These are phyloP conservation scores for Talaromyces sp. DNA, from an alignment of 2,329 filamentous ascomycete species.

Conservation along the genomic window DNA sequence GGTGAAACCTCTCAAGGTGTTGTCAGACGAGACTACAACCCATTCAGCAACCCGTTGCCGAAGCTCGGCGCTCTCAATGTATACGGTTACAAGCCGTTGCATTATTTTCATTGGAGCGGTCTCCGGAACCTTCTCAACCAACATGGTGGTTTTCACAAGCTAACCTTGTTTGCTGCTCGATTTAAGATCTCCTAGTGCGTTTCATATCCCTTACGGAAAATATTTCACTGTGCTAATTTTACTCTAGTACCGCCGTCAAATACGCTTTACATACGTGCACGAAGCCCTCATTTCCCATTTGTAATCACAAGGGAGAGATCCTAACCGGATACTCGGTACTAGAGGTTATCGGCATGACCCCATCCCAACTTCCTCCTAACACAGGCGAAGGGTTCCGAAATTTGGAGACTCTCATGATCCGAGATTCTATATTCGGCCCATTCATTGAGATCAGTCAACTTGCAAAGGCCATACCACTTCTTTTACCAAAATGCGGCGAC, in stretches of 20 bases:
- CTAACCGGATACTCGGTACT: constrained; percentile 2
- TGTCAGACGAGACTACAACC: constrained; percentile 7
- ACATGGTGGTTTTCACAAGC: constrained; percentile 7
- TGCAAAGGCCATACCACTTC: constrained; percentile 3
- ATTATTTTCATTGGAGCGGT: constrained; percentile 8
- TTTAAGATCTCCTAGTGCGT: neutral
- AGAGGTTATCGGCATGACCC: constrained; percentile 6
- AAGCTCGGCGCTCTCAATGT: constrained; percentile 9
- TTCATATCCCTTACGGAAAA: neutral
- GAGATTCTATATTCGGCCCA: constrained; percentile 1
- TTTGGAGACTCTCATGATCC: constrained; percentile 3
- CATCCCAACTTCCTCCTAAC: neutral
- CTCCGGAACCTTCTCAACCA: constrained; percentile 7
- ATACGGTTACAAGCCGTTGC: constrained; percentile 8
- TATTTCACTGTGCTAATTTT: neutral
- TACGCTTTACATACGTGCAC: constrained; percentile 8
- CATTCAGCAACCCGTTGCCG: constrained; percentile 6
- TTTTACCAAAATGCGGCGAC: neutral
- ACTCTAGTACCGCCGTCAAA: constrained; percentile 7
- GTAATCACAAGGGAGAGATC: constrained; percentile 2
- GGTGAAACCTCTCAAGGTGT: constrained; percentile 3
- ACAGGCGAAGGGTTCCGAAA: constrained; percentile 5
- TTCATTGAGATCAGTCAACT: constrained; percentile 9
- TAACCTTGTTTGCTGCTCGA: neutral
- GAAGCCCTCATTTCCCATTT: constrained; percentile 8